Evolutionary conservation across 345 rosid species (phyloP), one percentile per base, ranked within the genome.

Genomic region (Syzygium jambos): DNA sequence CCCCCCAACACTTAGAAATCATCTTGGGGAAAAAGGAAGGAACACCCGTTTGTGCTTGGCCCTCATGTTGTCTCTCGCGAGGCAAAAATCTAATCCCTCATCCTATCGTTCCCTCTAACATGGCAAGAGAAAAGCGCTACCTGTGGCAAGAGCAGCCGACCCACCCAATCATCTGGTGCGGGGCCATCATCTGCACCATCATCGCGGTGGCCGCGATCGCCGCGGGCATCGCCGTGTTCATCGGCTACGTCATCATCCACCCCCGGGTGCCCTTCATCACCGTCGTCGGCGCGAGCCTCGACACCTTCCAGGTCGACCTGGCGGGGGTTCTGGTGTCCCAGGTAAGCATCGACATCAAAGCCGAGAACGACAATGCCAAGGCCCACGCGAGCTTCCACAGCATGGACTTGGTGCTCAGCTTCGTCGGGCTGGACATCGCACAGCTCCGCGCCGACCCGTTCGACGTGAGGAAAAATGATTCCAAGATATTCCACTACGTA

Each of bases 181-280:
- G 89, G 3, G 99, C 98, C 55, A 86, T 95, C 63, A 83, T 98
- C 68, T 98, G 99, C 93, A 89, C 96, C 22, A 7, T 98, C 90
- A 52, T 98, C 10, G 77, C 94, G 53, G 6, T 95, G 25, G 97
- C 88, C 6, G 96, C 96, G 3, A 96, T 96, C 86, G 11, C 94
- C 49, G 91, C 90, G 8, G 98, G 99, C 63, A 91, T 98, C 55
- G 91, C 87, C 6, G 87, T 95, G 63, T 93, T 96, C 89, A 91
- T 92, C 34, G 98, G 96, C 14, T 98, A 98, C 92, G 4, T 93
- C 34, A 88, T 96, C 9, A 91, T 96, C 80, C 99, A 95, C 85
- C 99, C 99, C 0, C 89, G 98, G 51, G 89, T 96, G 38, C 99
- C 99, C 3, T 88, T 93, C 88, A 89, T 98, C 54, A 92, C 93